Evolutionary conservation across 257 asterid genomes (phyloP).

Genomic region (Solanum megistacrolobum): DNA sequence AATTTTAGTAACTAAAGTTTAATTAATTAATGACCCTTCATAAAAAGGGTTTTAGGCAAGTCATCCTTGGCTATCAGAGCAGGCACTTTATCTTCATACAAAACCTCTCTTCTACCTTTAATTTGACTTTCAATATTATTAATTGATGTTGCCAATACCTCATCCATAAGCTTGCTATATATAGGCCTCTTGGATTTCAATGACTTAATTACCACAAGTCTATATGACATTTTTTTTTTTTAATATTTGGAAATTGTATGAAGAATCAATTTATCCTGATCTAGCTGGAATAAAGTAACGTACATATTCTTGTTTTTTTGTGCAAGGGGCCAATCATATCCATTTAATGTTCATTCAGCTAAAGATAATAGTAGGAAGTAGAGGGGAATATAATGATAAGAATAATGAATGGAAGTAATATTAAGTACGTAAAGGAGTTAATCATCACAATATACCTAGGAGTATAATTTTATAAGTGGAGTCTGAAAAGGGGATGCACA

Average conservation of each 20-base stretch:
- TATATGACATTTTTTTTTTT: not conserved
- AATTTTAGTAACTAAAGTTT: not conserved
- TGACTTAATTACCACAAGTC: not conserved
- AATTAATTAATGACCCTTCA: not conserved
- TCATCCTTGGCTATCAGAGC: slow-evolving; percentile 61
- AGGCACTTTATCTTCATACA: slow-evolving; percentile 37
- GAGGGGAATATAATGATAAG: not conserved
- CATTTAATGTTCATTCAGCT: not conserved
- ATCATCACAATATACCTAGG: not conserved
- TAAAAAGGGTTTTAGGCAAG: slow-evolving; percentile 35
- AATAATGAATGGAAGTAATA: not conserved
- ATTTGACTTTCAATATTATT: not conserved
- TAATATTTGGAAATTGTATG: not conserved
- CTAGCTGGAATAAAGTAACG: not conserved
- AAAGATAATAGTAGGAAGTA: not conserved
- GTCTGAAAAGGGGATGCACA: not conserved
- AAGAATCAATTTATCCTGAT: not conserved
- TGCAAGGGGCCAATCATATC: not conserved
- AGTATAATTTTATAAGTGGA: not conserved
- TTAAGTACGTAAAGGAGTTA: not conserved
- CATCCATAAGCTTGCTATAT: not conserved
- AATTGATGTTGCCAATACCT: not conserved
- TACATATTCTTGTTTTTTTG: not conserved
- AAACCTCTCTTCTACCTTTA: slow-evolving; percentile 23
- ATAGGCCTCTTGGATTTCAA: not conserved